Conservation (phyloP, 306 rosid genomes). For the Abrus pulchellus region DNA sequence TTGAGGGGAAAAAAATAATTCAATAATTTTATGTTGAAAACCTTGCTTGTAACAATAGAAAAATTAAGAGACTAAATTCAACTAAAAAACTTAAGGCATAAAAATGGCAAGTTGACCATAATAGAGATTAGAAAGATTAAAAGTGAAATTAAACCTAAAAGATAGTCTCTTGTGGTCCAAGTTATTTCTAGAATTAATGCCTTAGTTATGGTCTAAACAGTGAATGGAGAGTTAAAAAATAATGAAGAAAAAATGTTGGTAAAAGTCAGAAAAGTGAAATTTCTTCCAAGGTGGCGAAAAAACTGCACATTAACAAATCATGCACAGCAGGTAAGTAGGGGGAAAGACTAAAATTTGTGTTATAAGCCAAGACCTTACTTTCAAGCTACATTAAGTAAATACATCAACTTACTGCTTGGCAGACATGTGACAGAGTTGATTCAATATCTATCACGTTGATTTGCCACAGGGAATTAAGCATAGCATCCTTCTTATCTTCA, state of each 20-base stretch:
- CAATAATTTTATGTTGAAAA: background rate
- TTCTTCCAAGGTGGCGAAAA: background rate
- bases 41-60: no score
- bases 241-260: background rate
- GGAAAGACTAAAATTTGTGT: background rate
- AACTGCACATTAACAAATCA: slow-evolving; percentile 10
- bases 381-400: slow-evolving; percentile 44
- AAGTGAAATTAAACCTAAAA: background rate
- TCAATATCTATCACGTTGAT: slow-evolving; percentile 95
- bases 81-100: background rate
- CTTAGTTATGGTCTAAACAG: slow-evolving; percentile 24
- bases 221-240: background rate
- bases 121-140: no score
- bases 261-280: background rate
- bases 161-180: background rate
- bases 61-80: background rate
- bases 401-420: slow-evolving; percentile 80
- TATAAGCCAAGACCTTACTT: slow-evolving; percentile 15
- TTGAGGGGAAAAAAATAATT: background rate
- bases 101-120: background rate
- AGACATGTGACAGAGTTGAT: slow-evolving; percentile 84
- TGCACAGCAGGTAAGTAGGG: background rate
- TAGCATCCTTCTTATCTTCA: slow-evolving; percentile 83
- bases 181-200: slow-evolving; percentile 30
- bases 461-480: slow-evolving; percentile 93